Conservation (phyloP, 345 rosid species). For the Boechera stricta region DNA sequence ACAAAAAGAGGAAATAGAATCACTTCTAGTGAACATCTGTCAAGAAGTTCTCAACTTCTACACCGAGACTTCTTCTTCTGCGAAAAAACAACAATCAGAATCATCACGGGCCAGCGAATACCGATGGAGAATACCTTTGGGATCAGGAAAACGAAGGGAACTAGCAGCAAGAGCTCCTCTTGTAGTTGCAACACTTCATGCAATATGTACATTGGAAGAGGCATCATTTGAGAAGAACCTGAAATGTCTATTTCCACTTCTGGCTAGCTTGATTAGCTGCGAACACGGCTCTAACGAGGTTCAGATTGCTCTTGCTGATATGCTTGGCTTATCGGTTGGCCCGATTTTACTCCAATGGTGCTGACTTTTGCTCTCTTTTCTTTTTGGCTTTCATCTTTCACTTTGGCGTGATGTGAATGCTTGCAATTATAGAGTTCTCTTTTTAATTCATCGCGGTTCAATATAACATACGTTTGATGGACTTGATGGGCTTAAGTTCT, state of each 20-base stretch:
- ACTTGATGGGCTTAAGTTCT: not conserved
- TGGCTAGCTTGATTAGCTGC: conserved; percentile 77
- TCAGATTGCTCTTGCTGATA: conserved; percentile 85
- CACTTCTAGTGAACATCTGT: conserved; percentile 71
- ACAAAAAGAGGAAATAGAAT: conserved; percentile 65
- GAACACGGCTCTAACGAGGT: conserved; percentile 94
- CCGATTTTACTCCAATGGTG: conserved; percentile 78
- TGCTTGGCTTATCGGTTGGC: conserved; percentile 81
- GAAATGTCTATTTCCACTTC: conserved; percentile 70
- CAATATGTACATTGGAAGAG: conserved; percentile 77
- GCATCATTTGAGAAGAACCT: conserved; percentile 75
- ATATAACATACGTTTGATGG: not conserved
- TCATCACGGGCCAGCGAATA: conserved; percentile 49
- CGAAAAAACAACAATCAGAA: conserved; percentile 48
- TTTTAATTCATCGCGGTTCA: conserved; percentile 16
- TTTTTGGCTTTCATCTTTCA: conserved; percentile 9
- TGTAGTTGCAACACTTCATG: conserved; percentile 76
- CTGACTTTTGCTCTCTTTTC: conserved; percentile 43
- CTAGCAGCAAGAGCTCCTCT: conserved; percentile 90
- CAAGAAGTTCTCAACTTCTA: conserved; percentile 76
- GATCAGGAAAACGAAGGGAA: conserved; percentile 91
- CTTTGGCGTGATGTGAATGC: conserved; percentile 28
- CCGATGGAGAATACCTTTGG: conserved; percentile 80
- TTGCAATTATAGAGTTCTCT: conserved; percentile 28
- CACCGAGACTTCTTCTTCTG: conserved; percentile 54